Evolutionary conservation across 208 protist genomes (phyloP), one percentile per base, ranked within the genome.

Genomic region (Phytomonas serpens): DNA sequence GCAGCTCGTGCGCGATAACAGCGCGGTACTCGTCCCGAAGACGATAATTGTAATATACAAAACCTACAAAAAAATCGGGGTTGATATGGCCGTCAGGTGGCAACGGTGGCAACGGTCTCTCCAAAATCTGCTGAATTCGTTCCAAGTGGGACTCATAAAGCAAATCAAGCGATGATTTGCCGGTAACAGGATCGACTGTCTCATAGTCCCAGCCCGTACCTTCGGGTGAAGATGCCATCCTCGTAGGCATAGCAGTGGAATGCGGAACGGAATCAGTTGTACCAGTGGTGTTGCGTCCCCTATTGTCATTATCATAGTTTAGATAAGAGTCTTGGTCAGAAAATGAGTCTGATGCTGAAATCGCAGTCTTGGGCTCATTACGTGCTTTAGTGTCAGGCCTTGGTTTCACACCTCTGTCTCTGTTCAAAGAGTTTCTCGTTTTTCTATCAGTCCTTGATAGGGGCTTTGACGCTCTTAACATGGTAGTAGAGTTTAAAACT

Each of bases 51-150:
- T 96, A 96, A 75, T 89, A 85, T 13, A 81, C 77, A 65, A 96
- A 92, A 52, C 91, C 91, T 23, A 96, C 77, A 38, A 96, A 83
- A 52, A 96, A 83, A 71, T 96, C 86, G 2, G 91, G 91, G 23
- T 83, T 72, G 9, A 92, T 76, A 57, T 69, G 85, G 42, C 91
- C 91, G 71, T 94, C 88, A 23, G 67, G 74, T 3, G 90, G 90
- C 68, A 95, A 77, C 0, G 78, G 77, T 0, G 90, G 90, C 42
- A 95, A 72, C 13, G 90, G 90, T 57, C 77, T 68, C 69, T 87
- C 84, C 37, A 95, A 78, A 19, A 95, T 75, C 14, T 38, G 23
- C 7, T 80, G 65, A 61, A 95, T 90, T 71, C 86, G 81, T 30
- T 77, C 71, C 61, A 84, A 76, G 33, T 83, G 72, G 16, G 77